A percentile compares a stretch with the other conserved stretches of the same genome.
Conservation (phyloP, 2,329 filamentous ascomycete species). For the Neoscytalidium dimidiatum region DNA sequence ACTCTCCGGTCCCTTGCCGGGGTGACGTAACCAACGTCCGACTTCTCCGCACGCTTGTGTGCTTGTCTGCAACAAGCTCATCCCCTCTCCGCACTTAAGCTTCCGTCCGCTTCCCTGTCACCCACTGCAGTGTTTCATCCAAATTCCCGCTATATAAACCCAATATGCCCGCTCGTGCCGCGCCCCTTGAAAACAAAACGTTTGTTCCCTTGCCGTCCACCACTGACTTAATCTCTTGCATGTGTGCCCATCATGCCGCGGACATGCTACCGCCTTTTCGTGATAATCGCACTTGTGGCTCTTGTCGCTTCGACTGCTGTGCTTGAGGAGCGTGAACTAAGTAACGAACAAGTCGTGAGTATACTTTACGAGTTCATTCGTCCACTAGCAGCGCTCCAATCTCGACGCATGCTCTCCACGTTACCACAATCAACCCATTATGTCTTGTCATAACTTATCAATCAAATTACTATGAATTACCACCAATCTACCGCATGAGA, state of each 20-base stretch:
- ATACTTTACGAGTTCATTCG: background rate
- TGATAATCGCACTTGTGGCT: background rate
- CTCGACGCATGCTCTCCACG: too few species aligned
- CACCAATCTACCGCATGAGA: too few species aligned
- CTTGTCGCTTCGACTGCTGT: background rate
- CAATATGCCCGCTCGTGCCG: background rate
- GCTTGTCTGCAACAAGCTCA: conserved; percentile 6
- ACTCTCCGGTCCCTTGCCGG: background rate
- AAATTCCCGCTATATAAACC: background rate
- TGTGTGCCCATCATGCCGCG: background rate
- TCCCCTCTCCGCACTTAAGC: conserved; percentile 1
- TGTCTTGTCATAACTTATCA: too few species aligned
- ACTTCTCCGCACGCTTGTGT: background rate
- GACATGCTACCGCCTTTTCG: background rate
- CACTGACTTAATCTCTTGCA: background rate
- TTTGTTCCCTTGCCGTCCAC: background rate
- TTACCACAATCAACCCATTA: too few species aligned
- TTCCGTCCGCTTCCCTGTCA: background rate
- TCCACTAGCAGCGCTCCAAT: too few species aligned
- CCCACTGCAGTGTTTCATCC: background rate
- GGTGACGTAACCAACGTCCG: background rate
- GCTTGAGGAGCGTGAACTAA: background rate
- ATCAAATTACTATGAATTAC: too few species aligned
- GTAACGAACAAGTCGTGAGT: background rate
- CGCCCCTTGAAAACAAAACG: background rate